Base-by-base conservation (phyloP, 768 basidiomycete genomes). In the Podaxis sp. region DNA sequence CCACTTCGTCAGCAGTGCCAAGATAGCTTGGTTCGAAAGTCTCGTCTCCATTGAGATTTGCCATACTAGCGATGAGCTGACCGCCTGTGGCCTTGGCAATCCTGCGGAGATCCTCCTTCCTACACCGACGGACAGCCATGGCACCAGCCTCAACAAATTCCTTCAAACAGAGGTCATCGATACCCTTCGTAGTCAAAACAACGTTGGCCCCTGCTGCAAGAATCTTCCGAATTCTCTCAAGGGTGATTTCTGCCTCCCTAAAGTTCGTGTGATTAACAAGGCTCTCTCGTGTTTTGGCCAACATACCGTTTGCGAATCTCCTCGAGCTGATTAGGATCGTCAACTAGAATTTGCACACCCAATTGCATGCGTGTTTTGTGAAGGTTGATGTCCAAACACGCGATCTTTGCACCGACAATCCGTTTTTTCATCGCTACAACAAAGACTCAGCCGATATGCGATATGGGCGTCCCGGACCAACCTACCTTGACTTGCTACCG, bases 61-160 rank as follows among this genome's bases (percentile, higher is more conserved):
- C 96, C 60, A 99, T 81, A 71, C 90, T 94, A 9, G 93, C 93
- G 59, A 99, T 86, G 44, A 99, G 82, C 26, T 93, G 93, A 8
- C 95, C 97, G 26, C 97, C 97, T 0, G 96, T 98, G 8, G 97
- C 96, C 75, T 90, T 96, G 28, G 97, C 97, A 68, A 99, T 99
- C 56, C 97, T 88, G 61, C 95, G 88, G 54, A 99, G 84, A 73
- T 99, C 97, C 73, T 99, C 97, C 76, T 99, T 99, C 74, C 91
- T 88, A 79, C 97, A 99, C 68, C 97, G 85, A 66, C 97, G 89
- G 54, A 98, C 97, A 49, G 96, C 97, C 92, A 99, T 99, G 1
- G 96, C 96, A 44, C 97, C 97, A 19, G 95, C 96, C 76, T 99
- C 97, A 52, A 99, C 93, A 69, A 99, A 99, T 77, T 99, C 97